These are phyloP conservation scores for Verbascum thapsus DNA, from an alignment of 257 asterid genomes.

Conservation along the genomic window DNA sequence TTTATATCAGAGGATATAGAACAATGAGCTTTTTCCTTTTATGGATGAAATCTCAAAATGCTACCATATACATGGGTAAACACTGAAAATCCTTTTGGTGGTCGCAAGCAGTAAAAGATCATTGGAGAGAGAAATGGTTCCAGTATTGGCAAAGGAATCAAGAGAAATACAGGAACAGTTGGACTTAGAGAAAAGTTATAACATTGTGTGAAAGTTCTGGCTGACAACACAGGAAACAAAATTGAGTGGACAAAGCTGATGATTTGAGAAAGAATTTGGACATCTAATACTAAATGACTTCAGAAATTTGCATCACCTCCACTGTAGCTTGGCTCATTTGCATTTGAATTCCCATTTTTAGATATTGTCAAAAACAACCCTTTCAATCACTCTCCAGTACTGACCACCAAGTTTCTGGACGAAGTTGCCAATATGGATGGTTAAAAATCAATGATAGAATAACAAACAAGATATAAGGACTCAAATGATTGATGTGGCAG, in stretches of 20 bases:
- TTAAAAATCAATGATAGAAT: too few species aligned
- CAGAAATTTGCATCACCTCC: background rate
- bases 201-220: background rate
- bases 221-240: too few species aligned
- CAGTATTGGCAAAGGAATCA: too few species aligned
- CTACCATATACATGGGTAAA: background rate
- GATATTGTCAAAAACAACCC: background rate
- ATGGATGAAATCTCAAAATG: background rate
- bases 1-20: background rate
- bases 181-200: background rate
- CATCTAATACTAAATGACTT: background rate
- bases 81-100: background rate
- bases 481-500: background rate
- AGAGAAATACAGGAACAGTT: too few species aligned
- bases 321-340: background rate
- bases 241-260: too few species aligned
- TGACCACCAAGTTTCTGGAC: background rate
- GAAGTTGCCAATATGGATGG: background rate
- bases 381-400: background rate
- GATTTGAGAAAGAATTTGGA: too few species aligned
- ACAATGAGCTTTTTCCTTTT: background rate
- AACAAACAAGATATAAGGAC: too few species aligned
- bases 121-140: background rate
- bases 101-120: background rate
- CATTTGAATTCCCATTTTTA: too few species aligned